Evolutionary conservation across 2,329 filamentous ascomycete species (phyloP).

Genomic region (Ophiostoma sp.): DNA sequence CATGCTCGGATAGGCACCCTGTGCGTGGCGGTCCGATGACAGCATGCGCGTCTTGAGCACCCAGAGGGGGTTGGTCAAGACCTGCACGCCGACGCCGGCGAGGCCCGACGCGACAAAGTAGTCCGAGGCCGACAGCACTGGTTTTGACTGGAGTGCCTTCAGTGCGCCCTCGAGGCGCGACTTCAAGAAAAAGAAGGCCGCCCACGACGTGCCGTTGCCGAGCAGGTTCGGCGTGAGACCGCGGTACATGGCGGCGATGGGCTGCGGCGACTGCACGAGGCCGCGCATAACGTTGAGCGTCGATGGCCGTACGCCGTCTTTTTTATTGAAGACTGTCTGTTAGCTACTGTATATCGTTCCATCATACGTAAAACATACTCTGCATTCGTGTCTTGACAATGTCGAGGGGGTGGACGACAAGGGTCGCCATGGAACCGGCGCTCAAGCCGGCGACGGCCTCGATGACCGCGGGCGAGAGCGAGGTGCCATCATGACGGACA

Average conservation of each 20-base stretch:
- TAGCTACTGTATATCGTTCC: background rate
- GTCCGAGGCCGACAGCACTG: constrained; percentile 52
- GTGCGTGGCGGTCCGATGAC: constrained; percentile 66
- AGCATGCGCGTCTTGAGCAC: constrained; percentile 98
- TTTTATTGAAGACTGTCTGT: constrained; percentile 45
- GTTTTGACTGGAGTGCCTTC: constrained; percentile 29
- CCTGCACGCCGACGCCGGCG: constrained; percentile 66
- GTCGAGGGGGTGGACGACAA: constrained; percentile 87
- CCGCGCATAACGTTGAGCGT: constrained; percentile 49
- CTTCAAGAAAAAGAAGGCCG: constrained; percentile 81
- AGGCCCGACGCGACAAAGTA: constrained; percentile 75
- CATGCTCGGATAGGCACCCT: constrained; percentile 78
- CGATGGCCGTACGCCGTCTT: constrained; percentile 36
- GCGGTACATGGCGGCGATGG: constrained; percentile 71
- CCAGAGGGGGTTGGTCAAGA: constrained; percentile 93
- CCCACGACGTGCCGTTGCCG: constrained; percentile 88
- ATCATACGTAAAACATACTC: constrained; percentile 45
- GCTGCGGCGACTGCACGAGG: constrained; percentile 46
- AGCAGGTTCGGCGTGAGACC: constrained; percentile 85
- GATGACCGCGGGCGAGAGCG: constrained; percentile 67
- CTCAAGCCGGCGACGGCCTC: constrained; percentile 87
- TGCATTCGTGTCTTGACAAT: constrained; percentile 96
- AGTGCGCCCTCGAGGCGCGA: constrained; percentile 43
- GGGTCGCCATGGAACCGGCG: constrained; percentile 78
- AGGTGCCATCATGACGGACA: constrained; percentile 1